These are phyloP conservation scores for Raffaelea deltoideospora DNA, from an alignment of 2,329 filamentous ascomycete genomes.

Conservation along the genomic window DNA sequence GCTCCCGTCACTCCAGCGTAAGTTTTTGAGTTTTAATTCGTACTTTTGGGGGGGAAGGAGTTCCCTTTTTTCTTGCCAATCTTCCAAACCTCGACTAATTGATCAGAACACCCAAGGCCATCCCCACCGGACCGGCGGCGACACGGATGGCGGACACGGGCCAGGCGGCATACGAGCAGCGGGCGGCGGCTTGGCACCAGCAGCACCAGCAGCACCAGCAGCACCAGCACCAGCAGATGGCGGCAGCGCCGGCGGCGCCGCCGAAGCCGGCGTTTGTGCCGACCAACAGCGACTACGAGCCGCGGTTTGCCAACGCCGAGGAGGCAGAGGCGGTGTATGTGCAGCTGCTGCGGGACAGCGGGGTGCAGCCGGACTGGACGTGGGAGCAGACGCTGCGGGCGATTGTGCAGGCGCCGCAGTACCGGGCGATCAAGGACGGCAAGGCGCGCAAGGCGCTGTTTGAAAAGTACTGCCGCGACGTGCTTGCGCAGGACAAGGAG, in stretches of 20 bases:
- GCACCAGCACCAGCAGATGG: neutral
- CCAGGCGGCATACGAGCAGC: too few relatives aligned
- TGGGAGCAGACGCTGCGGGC: slow-evolving; percentile 83
- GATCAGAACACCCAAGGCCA: slow-evolving; percentile 13
- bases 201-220: slow-evolving; percentile 3
- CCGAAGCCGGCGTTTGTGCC: slow-evolving; percentile 45
- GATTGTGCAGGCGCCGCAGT: slow-evolving; percentile 82
- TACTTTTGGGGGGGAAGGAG: too few relatives aligned
- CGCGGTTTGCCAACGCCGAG: slow-evolving; percentile 64
- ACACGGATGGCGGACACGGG: slow-evolving; percentile 12
- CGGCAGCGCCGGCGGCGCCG: slow-evolving; percentile 15
- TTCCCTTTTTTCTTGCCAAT: slow-evolving; percentile 8
- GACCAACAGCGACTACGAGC: slow-evolving; percentile 55
- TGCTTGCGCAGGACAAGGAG: slow-evolving; percentile 85
- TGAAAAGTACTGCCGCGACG: slow-evolving; percentile 85
- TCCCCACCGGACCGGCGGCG: slow-evolving; percentile 20
- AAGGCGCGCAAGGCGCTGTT: slow-evolving; percentile 82
- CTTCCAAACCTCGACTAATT: neutral
- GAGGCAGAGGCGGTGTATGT: slow-evolving; percentile 88
- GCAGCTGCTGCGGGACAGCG: slow-evolving; percentile 73
- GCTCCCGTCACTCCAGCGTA: slow-evolving; percentile 28
- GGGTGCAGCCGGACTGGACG: slow-evolving; percentile 79
- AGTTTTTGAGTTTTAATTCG: too few relatives aligned
- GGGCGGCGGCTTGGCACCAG: slow-evolving; percentile 43
- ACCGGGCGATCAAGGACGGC: slow-evolving; percentile 82